Base-by-base conservation (phyloP, 2,329 filamentous ascomycete species). In the Gaeumannomyces sp. region DNA sequence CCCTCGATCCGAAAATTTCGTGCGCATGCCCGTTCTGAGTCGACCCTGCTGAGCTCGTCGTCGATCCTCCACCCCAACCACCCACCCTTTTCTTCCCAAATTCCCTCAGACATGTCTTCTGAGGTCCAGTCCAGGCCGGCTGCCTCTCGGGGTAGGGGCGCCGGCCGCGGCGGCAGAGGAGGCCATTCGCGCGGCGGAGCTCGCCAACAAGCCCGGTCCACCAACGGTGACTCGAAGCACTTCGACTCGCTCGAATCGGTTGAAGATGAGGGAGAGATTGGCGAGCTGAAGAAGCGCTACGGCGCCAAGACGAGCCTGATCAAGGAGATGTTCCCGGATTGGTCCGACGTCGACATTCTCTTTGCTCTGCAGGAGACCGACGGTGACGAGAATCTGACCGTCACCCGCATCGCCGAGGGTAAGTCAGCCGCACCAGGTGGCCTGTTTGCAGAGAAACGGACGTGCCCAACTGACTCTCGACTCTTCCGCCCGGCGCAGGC, bases 261-360 rank as follows among this genome's bases (percentile, higher is more conserved):
- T 69, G 83, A 88, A 71, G 93, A 98, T 73, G 89, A 96, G 76
- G 91, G 92, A 76, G 93, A 97, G 78, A 85, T 98, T 70, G 91
- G 90, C 74, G 88, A 96, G 79, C 87, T 98, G 75, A 96, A 96
- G 85, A 93, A 92, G 83, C 88, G 91, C 77, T 95, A 96, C 76
- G 85, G 90, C 73, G 81, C 82, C 73, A 91, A 94, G 80, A 85
- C 97, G 72, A 83, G 83, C 68, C 87, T 89, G 73, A 88, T 99
- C 76, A 93, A 92, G 80, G 93, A 97, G 77, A 89, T 98, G 81
- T 97, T 97, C 81, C 88, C 92, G 66, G 90, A 93, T 78, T 98
- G 94, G 95, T 94, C 93, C 71, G 92, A 97, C 74, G 92, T 93
- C 77, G 94, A 98, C 77, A 87, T 98, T 69, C 87, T 98, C 69